Conservation (phyloP, 495 filamentous ascomycete genomes). For the Penicillium maclennaniae region DNA sequence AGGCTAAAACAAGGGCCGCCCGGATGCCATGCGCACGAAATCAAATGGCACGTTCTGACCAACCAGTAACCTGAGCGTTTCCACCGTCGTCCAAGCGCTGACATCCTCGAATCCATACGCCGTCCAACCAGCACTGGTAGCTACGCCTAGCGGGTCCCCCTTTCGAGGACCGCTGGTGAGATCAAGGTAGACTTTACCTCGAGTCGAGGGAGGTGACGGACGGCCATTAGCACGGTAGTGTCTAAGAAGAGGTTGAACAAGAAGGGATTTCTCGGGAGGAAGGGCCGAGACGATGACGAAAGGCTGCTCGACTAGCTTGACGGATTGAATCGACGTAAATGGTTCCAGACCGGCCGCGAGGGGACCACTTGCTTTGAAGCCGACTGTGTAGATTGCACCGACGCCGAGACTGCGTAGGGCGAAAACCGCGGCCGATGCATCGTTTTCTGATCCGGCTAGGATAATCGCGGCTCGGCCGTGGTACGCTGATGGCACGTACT, state of each 20-base stretch:
- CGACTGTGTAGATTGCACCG: slow-evolving; percentile 77
- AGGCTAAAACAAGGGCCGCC: slow-evolving; percentile 59
- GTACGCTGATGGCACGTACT: slow-evolving; percentile 79
- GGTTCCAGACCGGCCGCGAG: slow-evolving; percentile 65
- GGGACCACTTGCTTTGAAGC: slow-evolving; percentile 66
- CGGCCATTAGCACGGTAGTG: slow-evolving; percentile 51
- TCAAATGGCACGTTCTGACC: slow-evolving; percentile 85
- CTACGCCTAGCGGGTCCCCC: slow-evolving; percentile 63
- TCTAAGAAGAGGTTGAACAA: slow-evolving; percentile 74
- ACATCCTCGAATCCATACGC: slow-evolving; percentile 76
- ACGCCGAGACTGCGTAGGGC: slow-evolving; percentile 71
- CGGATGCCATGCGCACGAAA: slow-evolving; percentile 75
- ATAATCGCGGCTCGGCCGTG: slow-evolving; percentile 69
- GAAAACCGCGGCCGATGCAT: slow-evolving; percentile 71
- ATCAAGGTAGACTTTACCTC: slow-evolving; percentile 76
- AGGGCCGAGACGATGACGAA: slow-evolving; percentile 78
- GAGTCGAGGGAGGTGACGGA: slow-evolving; percentile 44
- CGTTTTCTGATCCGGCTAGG: slow-evolving; percentile 60
- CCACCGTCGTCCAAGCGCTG: slow-evolving; percentile 75
- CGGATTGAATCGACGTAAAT: slow-evolving; percentile 73
- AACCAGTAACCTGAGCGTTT: slow-evolving; percentile 71
- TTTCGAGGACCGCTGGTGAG: slow-evolving; percentile 66
- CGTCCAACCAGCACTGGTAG: slow-evolving; percentile 68
- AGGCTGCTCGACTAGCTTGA: slow-evolving; percentile 68
- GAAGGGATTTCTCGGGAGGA: slow-evolving; percentile 69